These are phyloP conservation scores for Aspergillus ochraceus DNA, from an alignment of 2,329 filamentous ascomycete genomes.

Conservation along the genomic window DNA sequence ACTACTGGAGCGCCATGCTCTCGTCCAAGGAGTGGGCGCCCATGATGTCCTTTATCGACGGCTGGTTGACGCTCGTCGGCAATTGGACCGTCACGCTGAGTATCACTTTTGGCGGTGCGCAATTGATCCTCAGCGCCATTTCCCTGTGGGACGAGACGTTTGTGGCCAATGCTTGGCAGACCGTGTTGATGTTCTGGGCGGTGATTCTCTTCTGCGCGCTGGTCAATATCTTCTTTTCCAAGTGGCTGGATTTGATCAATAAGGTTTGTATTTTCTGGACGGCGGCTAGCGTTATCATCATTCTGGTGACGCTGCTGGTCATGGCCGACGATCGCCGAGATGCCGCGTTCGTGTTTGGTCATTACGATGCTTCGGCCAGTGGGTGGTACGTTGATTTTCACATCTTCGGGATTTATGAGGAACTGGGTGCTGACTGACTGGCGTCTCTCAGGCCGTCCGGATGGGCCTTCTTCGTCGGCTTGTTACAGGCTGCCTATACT, in stretches of 20 bases:
- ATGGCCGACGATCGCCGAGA: conserved; percentile 60
- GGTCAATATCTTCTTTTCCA: conserved; percentile 65
- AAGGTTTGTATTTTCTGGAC: conserved; percentile 76
- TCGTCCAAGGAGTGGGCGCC: conserved; percentile 65
- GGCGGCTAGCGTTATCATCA: conserved; percentile 64
- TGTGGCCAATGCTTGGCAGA: conserved; percentile 67
- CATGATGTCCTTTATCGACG: conserved; percentile 67
- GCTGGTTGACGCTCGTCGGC: conserved; percentile 70
- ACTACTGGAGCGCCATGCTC: conserved; percentile 71
- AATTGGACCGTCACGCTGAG: conserved; percentile 69
- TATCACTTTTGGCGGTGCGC: conserved; percentile 72
- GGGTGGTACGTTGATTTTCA: conserved; percentile 53
- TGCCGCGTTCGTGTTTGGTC: conserved; percentile 65
- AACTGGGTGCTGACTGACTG: background rate
- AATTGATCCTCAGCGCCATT: conserved; percentile 68
- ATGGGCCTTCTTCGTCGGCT: conserved; percentile 72
- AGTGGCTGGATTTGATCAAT: conserved; percentile 67
- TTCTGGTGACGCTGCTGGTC: conserved; percentile 61
- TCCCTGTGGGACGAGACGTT: conserved; percentile 70
- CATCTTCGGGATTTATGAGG: background rate
- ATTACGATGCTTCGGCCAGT: conserved; percentile 65
- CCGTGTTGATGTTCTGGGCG: conserved; percentile 70
- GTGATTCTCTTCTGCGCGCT: conserved; percentile 65
- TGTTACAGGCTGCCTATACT: conserved; percentile 61
- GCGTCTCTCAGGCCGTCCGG: conserved; percentile 53